A percentile compares a stretch with the other conserved stretches of the same genome.
Evolutionary conservation across 2,329 filamentous ascomycete genomes (phyloP).

Genomic region (Cadophora malorum): DNA sequence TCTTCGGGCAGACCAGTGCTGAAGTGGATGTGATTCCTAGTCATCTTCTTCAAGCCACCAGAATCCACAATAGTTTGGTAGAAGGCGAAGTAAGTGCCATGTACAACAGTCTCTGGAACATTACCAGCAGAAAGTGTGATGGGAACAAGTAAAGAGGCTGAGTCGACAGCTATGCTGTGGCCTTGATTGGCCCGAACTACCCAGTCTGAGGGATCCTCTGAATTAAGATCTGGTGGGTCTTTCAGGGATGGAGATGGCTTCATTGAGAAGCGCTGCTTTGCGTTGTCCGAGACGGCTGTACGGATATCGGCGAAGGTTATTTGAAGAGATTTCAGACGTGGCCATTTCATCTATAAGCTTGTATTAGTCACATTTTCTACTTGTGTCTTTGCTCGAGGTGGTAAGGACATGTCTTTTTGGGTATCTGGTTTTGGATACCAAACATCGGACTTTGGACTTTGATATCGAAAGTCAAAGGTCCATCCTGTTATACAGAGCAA

Average conservation of each 20-base stretch:
- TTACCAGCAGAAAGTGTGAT: conserved; percentile 64
- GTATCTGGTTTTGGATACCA: no score
- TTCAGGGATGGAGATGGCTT: conserved; percentile 57
- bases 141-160: conserved; percentile 72
- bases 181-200: conserved; percentile 96
- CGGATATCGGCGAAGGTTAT: conserved; percentile 79
- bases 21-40: conserved; percentile 88
- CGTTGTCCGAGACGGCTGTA: conserved; percentile 72
- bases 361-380: not conserved
- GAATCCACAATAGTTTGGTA: conserved; percentile 77
- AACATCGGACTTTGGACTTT: no score
- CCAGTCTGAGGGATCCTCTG: conserved; percentile 67
- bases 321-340: conserved; percentile 67
- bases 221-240: conserved; percentile 36
- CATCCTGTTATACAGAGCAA: no score
- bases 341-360: conserved; percentile 44
- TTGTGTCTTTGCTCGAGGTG: not conserved
- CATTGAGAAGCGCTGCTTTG: conserved; percentile 90
- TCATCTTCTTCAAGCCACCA: conserved; percentile 83
- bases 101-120: conserved; percentile 73
- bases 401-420: no score
- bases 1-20: conserved; percentile 70
- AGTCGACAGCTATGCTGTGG: conserved; percentile 80
- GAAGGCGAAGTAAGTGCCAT: conserved; percentile 86
- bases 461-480: no score